Evolutionary conservation across 1,284 basidiomycete species (phyloP).

Genomic region (Athelia psychrophila): DNA sequence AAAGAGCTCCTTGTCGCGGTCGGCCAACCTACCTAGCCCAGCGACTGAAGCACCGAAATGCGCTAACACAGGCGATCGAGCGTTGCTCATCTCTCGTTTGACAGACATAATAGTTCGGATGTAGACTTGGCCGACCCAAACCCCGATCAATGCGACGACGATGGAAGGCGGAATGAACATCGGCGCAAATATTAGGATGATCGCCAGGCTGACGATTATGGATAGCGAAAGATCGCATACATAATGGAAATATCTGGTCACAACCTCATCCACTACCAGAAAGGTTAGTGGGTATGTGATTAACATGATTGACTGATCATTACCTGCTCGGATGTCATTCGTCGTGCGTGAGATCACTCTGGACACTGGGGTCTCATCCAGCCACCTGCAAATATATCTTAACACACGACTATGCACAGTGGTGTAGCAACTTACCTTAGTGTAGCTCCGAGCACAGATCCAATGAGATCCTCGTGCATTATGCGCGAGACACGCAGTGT

Average conservation of each 20-base stretch:
- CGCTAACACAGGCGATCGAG: slow-evolving; percentile 39
- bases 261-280: slow-evolving; percentile 23
- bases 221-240: not conserved
- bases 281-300: slow-evolving; percentile 1
- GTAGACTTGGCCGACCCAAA: not conserved
- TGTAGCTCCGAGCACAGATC: slow-evolving; percentile 47
- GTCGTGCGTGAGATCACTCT: slow-evolving; percentile 55
- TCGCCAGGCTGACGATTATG: not conserved
- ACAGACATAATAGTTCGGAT: slow-evolving; percentile 35
- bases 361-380: slow-evolving; percentile 54
- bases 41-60: slow-evolving; percentile 39
- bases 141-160: not conserved
- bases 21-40: slow-evolving; percentile 24
- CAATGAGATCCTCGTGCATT: slow-evolving; percentile 41
- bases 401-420: too few relatives aligned
- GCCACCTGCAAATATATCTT: slow-evolving; percentile 37
- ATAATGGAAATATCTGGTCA: not conserved
- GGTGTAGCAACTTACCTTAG: slow-evolving; percentile 16
- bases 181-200: not conserved
- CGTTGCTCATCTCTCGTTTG: slow-evolving; percentile 44
- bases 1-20: slow-evolving; percentile 26
- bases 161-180: slow-evolving; percentile 8
- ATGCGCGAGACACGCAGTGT: slow-evolving; percentile 39
- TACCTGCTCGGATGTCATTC: slow-evolving; percentile 43
- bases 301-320: not conserved